Evolutionary conservation across 805 yeast genomes (phyloP).

Genomic region (Isabelozyma heimii): DNA sequence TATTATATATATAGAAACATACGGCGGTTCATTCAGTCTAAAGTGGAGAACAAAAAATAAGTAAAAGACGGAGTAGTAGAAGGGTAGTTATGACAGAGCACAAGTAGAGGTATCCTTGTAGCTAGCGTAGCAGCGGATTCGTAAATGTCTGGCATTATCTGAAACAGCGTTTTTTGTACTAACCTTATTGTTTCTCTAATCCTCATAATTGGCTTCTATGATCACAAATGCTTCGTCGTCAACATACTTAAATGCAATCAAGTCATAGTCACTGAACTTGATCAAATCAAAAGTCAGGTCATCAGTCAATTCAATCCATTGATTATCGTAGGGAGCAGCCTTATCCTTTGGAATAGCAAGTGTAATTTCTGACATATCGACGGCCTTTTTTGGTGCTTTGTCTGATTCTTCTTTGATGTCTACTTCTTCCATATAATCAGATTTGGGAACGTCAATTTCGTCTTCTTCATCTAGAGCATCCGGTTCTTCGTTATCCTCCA

Average conservation of each 20-base stretch:
- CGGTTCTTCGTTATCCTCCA: conserved; percentile 21
- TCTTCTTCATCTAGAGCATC: conserved; percentile 22
- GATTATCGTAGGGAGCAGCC: conserved; percentile 29
- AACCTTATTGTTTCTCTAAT: conserved; percentile 4
- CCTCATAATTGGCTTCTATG: conserved; percentile 34
- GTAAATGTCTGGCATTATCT: too few species aligned
- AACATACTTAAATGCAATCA: conserved; percentile 38
- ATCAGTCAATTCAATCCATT: conserved; percentile 31
- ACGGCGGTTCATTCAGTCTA: not conserved
- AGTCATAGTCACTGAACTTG: conserved; percentile 38
- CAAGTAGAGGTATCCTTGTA: too few species aligned
- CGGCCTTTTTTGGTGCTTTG: conserved; percentile 2
- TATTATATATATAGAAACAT: not conserved
- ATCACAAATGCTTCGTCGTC: conserved; percentile 36
- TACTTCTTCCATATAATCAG: conserved; percentile 30
- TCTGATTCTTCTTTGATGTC: conserved; percentile 8
- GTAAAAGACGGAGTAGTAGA: too few species aligned
- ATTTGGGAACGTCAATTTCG: conserved; percentile 37
- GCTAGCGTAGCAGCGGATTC: too few species aligned
- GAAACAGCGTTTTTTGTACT: too few species aligned
- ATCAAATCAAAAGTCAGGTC: conserved; percentile 20
- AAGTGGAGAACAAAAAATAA: too few species aligned
- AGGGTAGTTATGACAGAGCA: too few species aligned
- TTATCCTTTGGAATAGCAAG: conserved; percentile 44
- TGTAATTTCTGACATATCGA: conserved; percentile 21